Base-by-base conservation (phyloP, 345 rosid genomes). In the Syzygium grande region DNA sequence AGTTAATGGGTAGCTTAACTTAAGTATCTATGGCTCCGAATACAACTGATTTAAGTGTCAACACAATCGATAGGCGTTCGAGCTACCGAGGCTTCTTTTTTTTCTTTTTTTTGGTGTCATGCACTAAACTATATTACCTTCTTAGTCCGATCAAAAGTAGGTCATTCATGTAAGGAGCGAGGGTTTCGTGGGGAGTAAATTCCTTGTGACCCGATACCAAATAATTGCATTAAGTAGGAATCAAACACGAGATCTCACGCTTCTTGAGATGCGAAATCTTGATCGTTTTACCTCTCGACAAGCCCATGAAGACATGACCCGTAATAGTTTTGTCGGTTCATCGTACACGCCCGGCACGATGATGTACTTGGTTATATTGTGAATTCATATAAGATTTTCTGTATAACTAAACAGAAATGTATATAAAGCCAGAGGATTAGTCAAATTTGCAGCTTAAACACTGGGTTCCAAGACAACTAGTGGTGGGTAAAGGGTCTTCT, bases 221-320 rank as follows among this genome's bases (percentile, higher is more conserved):
- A 61, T 61, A n/a, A 61, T 61, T 61, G 17, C 34, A 61, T 9
- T 9, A 3, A 61, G 23, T 17, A 30, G 3, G 43, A 30, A 16
- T 65, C 43, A 30, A 30, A 15, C 23, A 3, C 3, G 11, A 30
- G 43, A 30, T 30, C 6, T 30, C 43, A 16, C 12, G 0, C 23
- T 30, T 16, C 22, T 65, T 38, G 9, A 65, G 79, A 3, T 0
- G 0, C 43, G 9, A 65, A 65, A 30, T 30, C 38, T 19, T 23
- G 1, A 2, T 65, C 23, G 0, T 65, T 65, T 65, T 8, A 30
- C 3, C 6, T 14, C 12, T 8, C 2, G 7, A 16, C 11, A 7
- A 15, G 16, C 5, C 22, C 41, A 3, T 65, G 15, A 30, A 30
- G 19, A 29, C 43, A 8, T 5, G 1, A 65, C 5, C 43, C 34